phyloP scores from a whole-genome alignment of 495 filamentous ascomycete species.

The Xylaria bambusicola region DNA sequence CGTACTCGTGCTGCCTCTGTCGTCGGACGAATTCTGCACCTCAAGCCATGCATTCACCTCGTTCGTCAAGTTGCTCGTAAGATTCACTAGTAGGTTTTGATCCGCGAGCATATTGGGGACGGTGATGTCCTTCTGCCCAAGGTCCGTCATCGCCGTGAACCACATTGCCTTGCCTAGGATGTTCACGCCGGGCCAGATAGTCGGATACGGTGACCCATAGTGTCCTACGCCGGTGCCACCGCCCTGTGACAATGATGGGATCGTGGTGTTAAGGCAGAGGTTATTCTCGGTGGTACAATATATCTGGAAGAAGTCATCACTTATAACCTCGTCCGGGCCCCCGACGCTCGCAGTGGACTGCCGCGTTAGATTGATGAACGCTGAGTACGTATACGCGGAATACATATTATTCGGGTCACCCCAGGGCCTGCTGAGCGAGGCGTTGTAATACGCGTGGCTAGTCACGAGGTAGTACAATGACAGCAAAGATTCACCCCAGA shows the following conservation, averaged over 20 bases:
- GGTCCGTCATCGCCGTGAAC: slow-evolving; percentile 9
- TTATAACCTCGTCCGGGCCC: neutral
- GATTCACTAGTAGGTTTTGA: neutral
- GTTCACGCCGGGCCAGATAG: neutral
- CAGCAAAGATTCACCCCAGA: neutral
- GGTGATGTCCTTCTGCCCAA: neutral
- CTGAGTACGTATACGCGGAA: neutral
- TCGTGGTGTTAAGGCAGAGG: neutral
- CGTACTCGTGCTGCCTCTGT: neutral
- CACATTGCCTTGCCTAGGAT: slow-evolving; percentile 9
- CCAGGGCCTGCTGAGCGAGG: neutral
- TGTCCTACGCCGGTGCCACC: neutral
- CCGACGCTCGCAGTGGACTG: neutral
- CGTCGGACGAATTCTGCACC: neutral
- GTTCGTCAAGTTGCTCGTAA: slow-evolving; percentile 2
- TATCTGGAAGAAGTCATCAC: slow-evolving; percentile 2
- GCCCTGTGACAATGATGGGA: neutral
- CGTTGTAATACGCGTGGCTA: neutral
- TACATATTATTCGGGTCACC: neutral
- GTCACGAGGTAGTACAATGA: neutral
- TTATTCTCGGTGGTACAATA: neutral
- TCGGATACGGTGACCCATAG: neutral
- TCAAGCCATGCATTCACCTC: neutral
- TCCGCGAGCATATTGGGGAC: slow-evolving; percentile 9
- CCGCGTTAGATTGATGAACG: neutral